Conservation (phyloP, 2,329 filamentous ascomycete genomes). For the Capronia coronata region DNA sequence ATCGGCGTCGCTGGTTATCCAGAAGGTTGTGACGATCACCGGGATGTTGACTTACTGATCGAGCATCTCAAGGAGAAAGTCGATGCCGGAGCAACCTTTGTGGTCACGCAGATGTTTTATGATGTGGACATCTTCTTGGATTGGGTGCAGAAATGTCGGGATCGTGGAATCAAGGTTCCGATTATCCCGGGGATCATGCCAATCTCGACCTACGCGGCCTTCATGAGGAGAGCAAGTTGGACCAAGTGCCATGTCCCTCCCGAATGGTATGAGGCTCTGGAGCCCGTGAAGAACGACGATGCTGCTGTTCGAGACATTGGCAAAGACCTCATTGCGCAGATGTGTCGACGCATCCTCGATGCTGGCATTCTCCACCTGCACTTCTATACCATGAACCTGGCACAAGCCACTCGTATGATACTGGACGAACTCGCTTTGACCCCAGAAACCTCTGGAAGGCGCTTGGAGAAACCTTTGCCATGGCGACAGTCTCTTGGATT, state of each 20-base stretch:
- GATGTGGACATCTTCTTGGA: slow-evolving; percentile 89
- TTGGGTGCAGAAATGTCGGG: slow-evolving; percentile 82
- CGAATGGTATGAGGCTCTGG: slow-evolving; percentile 71
- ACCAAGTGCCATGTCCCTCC: slow-evolving; percentile 79
- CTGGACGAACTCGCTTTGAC: slow-evolving; percentile 81
- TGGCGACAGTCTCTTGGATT: slow-evolving; percentile 93
- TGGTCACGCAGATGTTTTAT: slow-evolving; percentile 99
- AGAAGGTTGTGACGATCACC: slow-evolving; percentile 89
- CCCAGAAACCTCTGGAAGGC: slow-evolving; percentile 63
- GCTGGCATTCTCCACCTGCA: slow-evolving; percentile 82
- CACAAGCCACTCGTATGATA: slow-evolving; percentile 87
- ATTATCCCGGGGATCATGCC: slow-evolving; percentile 88
- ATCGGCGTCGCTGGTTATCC: slow-evolving; percentile 97
- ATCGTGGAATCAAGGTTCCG: slow-evolving; percentile 72
- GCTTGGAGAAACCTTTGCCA: slow-evolving; percentile 81
- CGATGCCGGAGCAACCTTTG: slow-evolving; percentile 85
- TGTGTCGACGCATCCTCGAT: slow-evolving; percentile 80
- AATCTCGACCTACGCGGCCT: slow-evolving; percentile 91
- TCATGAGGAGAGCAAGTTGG: slow-evolving; percentile 82
- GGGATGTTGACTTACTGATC: slow-evolving; percentile 74
- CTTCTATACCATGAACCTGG: slow-evolving; percentile 99
- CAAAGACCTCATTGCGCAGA: slow-evolving; percentile 75
- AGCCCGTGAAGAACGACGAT: slow-evolving; percentile 96
- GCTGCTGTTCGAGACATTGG: slow-evolving; percentile 84
- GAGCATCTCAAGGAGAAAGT: slow-evolving; percentile 96